Evolutionary conservation across 1,284 basidiomycete genomes (phyloP).

Genomic region (Trametes sp.): DNA sequence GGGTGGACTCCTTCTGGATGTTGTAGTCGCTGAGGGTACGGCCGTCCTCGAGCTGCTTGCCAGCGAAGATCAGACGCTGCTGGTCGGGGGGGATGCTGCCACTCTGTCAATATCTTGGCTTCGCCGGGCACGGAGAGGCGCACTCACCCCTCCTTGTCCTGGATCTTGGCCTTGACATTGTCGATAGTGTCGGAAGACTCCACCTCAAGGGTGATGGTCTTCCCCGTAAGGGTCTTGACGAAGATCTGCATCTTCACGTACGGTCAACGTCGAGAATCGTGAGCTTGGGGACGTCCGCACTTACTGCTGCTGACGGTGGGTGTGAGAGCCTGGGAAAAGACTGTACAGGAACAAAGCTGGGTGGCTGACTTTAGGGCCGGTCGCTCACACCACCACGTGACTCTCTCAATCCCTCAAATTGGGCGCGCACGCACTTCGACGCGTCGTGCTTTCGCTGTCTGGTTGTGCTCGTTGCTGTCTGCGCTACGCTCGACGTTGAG

Average conservation of each 20-base stretch:
- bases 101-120: slow-evolving; percentile 15
- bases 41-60: slow-evolving; percentile 97
- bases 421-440: slow-evolving; percentile 7
- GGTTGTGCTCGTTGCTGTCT: not conserved
- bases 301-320: slow-evolving; percentile 37
- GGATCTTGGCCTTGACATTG: slow-evolving; percentile 92
- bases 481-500: not conserved
- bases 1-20: slow-evolving; percentile 99
- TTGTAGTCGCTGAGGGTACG: slow-evolving; percentile 96
- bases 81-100: slow-evolving; percentile 90
- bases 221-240: slow-evolving; percentile 96
- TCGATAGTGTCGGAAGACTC: slow-evolving; percentile 96
- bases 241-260: slow-evolving; percentile 85
- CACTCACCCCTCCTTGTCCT: slow-evolving; percentile 88
- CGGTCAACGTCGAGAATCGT: slow-evolving; percentile 37
- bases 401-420: not conserved
- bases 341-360: slow-evolving; percentile 51
- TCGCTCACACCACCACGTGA: slow-evolving; percentile 17
- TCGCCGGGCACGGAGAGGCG: not conserved
- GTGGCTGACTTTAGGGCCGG: slow-evolving; percentile 56
- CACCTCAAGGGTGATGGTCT: slow-evolving; percentile 99
- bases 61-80: slow-evolving; percentile 93
- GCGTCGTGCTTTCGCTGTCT: slow-evolving; percentile 1
- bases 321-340: slow-evolving; percentile 42
- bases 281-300: slow-evolving; percentile 30